phyloP scores from a whole-genome alignment of 2,329 filamentous ascomycete species.

The Ophiobolus disseminans region DNA sequence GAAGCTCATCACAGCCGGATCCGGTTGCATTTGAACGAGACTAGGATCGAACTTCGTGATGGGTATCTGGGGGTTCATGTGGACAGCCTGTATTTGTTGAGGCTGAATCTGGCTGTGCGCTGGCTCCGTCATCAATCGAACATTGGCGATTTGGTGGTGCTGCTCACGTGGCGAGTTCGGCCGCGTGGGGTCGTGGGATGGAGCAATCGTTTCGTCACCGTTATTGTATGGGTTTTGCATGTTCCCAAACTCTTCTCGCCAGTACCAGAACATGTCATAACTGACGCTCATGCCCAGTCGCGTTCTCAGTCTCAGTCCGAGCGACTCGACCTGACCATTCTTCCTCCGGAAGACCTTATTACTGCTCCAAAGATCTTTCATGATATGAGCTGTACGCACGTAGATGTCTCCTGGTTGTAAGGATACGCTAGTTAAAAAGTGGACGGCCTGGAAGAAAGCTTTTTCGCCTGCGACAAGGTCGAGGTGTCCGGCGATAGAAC shows the following conservation, averaged over 20 bases:
- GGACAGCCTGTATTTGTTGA: slow-evolving; percentile 24
- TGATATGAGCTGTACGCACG: slow-evolving; percentile 36
- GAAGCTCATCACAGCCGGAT: slow-evolving; percentile 33
- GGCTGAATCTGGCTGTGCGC: slow-evolving; percentile 22
- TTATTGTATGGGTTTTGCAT: slow-evolving; percentile 48
- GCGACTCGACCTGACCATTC: slow-evolving; percentile 41
- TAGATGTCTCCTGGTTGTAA: slow-evolving; percentile 44
- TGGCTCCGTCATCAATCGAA: slow-evolving; percentile 18
- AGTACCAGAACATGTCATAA: slow-evolving; percentile 52
- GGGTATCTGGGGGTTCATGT: slow-evolving; percentile 23
- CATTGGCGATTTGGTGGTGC: neutral
- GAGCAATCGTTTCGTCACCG: slow-evolving; percentile 33
- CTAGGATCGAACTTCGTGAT: slow-evolving; percentile 37
- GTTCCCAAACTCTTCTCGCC: slow-evolving; percentile 48
- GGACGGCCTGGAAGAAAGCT: slow-evolving; percentile 40
- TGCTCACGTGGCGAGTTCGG: slow-evolving; percentile 41
- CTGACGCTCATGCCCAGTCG: slow-evolving; percentile 47
- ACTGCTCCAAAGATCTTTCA: slow-evolving; percentile 46
- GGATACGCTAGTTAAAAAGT: slow-evolving; percentile 43
- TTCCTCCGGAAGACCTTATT: slow-evolving; percentile 41
- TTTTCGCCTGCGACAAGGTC: slow-evolving; percentile 44
- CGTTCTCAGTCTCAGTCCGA: slow-evolving; percentile 41
- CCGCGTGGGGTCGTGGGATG: slow-evolving; percentile 29
- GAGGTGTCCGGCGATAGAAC: slow-evolving; percentile 39
- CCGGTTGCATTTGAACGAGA: slow-evolving; percentile 27